Evolutionary conservation across 2,329 filamentous ascomycete species (phyloP), one percentile per base, ranked within the genome.

Genomic region (Dactylellina sp.): DNA sequence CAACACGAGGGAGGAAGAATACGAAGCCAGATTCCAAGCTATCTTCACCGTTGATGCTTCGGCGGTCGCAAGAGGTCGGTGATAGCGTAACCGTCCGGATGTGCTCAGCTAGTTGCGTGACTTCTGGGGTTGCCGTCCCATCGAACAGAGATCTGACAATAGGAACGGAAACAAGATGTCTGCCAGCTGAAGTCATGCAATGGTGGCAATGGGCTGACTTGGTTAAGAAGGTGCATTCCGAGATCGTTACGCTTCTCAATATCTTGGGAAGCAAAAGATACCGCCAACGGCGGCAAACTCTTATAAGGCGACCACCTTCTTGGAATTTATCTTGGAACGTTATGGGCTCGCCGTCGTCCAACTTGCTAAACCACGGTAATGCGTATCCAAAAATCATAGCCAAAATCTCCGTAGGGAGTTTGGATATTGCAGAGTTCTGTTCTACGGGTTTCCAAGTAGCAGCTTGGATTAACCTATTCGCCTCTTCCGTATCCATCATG

Each of bases 161-260:
- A 16, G 62, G 62, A 0, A 66, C 62, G 1, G 62, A 66, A 32
- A 66, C 50, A 5, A 66, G 62, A 32, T 49, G 32, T 9, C 24
- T 49, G 32, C 52, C 40, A 3, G 37, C 37, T 2, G 39, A 28
- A 11, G 18, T 18, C 18, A 49, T 37, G 18, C 62, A 66, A 28
- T 20, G 22, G 7, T 46, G 11, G 16, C 62, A 66, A 18, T 66
- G 62, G 2, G 62, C 62, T 14, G 62, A 66, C 14, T 66, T 66
- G 32, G 62, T 66, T 20, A 66, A 57, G 28, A 66, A 66, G 12
- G 62, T 66, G 44, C 62, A 66, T 44, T 66, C 62, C n/a, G 62
- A 66, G 11, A 66, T 52, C 11, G 62, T 66, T 11, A 66, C 53
- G 20, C 42, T 57, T n/a, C 52, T 49, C 4, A 66, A n/a, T 22